These are phyloP conservation scores for Verticillium tricorpus DNA, from an alignment of 2,329 filamentous ascomycete species.

Conservation along the genomic window DNA sequence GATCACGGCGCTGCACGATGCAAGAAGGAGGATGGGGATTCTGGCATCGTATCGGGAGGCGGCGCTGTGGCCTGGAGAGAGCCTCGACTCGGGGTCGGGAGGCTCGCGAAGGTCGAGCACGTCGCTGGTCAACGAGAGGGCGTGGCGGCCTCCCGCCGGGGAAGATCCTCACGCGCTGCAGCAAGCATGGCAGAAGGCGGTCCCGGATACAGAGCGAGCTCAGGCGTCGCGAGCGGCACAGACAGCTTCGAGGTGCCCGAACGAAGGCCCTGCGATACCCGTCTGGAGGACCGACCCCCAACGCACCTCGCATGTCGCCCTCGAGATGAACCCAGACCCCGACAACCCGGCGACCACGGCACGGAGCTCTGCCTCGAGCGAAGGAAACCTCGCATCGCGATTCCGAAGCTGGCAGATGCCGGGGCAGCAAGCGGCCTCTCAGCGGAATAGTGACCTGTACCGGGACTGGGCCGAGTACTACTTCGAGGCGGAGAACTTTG, in stretches of 20 bases:
- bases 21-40: not conserved
- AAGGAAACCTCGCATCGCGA: not conserved
- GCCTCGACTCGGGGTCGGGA: conserved; percentile 1
- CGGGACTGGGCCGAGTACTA: conserved; percentile 16
- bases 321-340: not conserved
- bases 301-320: not conserved
- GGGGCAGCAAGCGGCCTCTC: not conserved
- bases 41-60: conserved; percentile 1
- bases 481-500: conserved; percentile 12
- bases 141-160: not conserved
- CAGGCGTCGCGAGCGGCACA: no score
- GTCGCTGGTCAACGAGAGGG: not conserved
- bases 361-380: not conserved
- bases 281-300: not conserved
- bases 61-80: not conserved
- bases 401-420: not conserved
- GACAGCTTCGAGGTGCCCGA: no score
- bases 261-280: no score
- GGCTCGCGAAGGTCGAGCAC: not conserved
- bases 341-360: not conserved
- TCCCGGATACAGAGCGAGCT: no score
- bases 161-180: not conserved
- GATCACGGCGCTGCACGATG: conserved; percentile 1
- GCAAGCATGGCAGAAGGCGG: not conserved
- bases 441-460: conserved; percentile 8